These are phyloP conservation scores for Saccharomyces hybrid DNA, from an alignment of 1,139 yeast genomes.

Conservation along the genomic window DNA sequence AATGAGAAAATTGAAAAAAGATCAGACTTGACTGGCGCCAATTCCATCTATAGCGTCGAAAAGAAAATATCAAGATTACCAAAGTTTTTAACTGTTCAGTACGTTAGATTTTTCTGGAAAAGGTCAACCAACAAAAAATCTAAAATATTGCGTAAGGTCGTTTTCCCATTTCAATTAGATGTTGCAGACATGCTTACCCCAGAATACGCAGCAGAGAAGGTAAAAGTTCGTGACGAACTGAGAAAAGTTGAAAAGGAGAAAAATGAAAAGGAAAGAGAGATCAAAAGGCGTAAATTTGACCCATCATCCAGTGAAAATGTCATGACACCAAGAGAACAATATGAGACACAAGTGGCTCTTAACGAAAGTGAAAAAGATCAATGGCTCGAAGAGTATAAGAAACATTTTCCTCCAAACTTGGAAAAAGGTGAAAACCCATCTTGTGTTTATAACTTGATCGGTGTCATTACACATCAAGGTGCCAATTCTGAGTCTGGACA, in stretches of 20 bases:
- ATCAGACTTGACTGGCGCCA: constrained; percentile 59
- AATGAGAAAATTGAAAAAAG: constrained; percentile 72
- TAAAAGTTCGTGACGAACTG: constrained; percentile 67
- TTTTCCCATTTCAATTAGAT: constrained; percentile 90
- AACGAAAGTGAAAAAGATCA: constrained; percentile 33
- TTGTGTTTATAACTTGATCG: constrained; percentile 73
- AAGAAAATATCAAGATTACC: constrained; percentile 77
- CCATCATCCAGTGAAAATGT: constrained; percentile 28
- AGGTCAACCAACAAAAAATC: constrained; percentile 85
- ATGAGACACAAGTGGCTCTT: constrained; percentile 33
- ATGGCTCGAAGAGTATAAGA: constrained; percentile 35
- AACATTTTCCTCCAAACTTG: constrained; percentile 31
- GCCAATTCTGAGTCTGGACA: constrained; percentile 97
- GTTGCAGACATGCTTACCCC: constrained; percentile 79
- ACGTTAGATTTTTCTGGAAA: constrained; percentile 94
- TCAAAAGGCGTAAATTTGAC: constrained; percentile 57
- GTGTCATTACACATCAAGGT: constrained; percentile 89
- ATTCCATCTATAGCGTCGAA: constrained; percentile 62
- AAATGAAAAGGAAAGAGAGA: constrained; percentile 64
- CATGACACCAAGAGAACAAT: constrained; percentile 29
- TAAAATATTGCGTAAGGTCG: constrained; percentile 86
- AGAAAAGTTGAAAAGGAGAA: constrained; percentile 71
- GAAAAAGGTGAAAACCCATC: constrained; percentile 73
- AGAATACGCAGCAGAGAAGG: constrained; percentile 56
- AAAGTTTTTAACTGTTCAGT: constrained; percentile 80